Evolutionary conservation across 352 stramenopile genomes (phyloP).

Genomic region (Phytophthora melonis): DNA sequence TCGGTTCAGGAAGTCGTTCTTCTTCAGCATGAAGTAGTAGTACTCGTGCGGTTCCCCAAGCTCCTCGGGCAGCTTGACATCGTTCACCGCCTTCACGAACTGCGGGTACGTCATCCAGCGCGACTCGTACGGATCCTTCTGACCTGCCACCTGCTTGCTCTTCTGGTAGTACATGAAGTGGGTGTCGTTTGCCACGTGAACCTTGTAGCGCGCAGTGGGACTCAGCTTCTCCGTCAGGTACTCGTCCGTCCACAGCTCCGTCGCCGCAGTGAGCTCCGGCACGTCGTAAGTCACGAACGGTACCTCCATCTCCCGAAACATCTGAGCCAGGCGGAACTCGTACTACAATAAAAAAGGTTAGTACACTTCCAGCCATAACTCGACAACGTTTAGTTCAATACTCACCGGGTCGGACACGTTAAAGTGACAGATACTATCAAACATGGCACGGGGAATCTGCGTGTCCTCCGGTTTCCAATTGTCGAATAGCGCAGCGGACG

Average conservation of each 20-base stretch:
- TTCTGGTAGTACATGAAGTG: constrained; percentile 97
- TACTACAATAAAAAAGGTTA: constrained; percentile 39
- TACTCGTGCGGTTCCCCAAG: constrained; percentile 39
- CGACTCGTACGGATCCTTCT: constrained; percentile 57
- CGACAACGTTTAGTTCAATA: neutral
- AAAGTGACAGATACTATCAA: constrained; percentile 73
- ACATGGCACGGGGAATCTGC: constrained; percentile 44
- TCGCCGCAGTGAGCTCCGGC: constrained; percentile 78
- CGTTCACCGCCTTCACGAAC: constrained; percentile 52
- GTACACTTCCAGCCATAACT: neutral
- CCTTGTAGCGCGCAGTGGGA: constrained; percentile 52
- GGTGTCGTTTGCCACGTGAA: constrained; percentile 86
- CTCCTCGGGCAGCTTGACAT: constrained; percentile 27
- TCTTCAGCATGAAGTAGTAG: constrained; percentile 74
- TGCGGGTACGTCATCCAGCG: constrained; percentile 69
- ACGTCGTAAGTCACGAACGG: constrained; percentile 95
- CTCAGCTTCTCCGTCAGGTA: constrained; percentile 65
- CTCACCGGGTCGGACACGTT: constrained; percentile 65
- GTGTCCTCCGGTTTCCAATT: constrained; percentile 86
- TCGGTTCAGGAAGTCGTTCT: constrained; percentile 46
- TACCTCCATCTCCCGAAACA: constrained; percentile 92
- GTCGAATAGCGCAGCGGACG: constrained; percentile 71
- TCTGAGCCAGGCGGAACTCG: constrained; percentile 85
- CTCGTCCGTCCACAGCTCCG: constrained; percentile 88
- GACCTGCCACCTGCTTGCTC: constrained; percentile 36